A percentile compares a stretch with the other conserved stretches of the same genome.
These are phyloP conservation scores for Trichocladium uniseriatum DNA, from an alignment of 495 filamentous ascomycete genomes.

Conservation along the genomic window DNA sequence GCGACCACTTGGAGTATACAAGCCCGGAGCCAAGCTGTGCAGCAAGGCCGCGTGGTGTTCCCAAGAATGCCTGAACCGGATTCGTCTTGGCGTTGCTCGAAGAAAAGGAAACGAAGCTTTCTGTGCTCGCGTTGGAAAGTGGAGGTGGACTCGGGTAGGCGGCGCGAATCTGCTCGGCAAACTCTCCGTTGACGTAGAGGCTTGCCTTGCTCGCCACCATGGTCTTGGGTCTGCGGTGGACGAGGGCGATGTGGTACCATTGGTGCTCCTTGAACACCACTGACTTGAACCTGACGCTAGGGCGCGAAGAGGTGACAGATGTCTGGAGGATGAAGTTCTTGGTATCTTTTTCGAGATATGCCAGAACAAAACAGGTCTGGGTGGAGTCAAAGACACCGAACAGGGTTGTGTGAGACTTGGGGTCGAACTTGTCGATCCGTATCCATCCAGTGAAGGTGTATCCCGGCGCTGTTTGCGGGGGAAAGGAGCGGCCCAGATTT, in stretches of 20 bases:
- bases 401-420: slow-evolving; percentile 78
- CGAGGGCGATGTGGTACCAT: slow-evolving; percentile 90
- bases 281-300: slow-evolving; percentile 89
- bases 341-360: slow-evolving; percentile 92
- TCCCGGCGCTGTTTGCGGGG: slow-evolving; percentile 58
- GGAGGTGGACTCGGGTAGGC: slow-evolving; percentile 71
- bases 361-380: slow-evolving; percentile 88
- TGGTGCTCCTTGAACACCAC: slow-evolving; percentile 57
- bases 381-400: slow-evolving; percentile 91
- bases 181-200: slow-evolving; percentile 86
- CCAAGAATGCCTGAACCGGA: slow-evolving; percentile 83
- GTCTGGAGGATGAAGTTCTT: slow-evolving; percentile 93
- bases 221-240: slow-evolving; percentile 69
- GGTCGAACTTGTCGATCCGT: slow-evolving; percentile 76
- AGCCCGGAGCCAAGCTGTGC: slow-evolving; percentile 68
- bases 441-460: slow-evolving; percentile 90
- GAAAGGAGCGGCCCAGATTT: slow-evolving; percentile 72
- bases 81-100: slow-evolving; percentile 47
- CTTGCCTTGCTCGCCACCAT: slow-evolving; percentile 72
- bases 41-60: slow-evolving; percentile 85
- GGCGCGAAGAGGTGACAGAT: slow-evolving; percentile 73
- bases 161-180: slow-evolving; percentile 83
- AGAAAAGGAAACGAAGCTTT: slow-evolving; percentile 51
- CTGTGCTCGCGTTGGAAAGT: slow-evolving; percentile 45
- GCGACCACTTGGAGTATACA: slow-evolving; percentile 71